Conservation (phyloP, 2,329 filamentous ascomycete species). For the Botrytis tulipae region DNA sequence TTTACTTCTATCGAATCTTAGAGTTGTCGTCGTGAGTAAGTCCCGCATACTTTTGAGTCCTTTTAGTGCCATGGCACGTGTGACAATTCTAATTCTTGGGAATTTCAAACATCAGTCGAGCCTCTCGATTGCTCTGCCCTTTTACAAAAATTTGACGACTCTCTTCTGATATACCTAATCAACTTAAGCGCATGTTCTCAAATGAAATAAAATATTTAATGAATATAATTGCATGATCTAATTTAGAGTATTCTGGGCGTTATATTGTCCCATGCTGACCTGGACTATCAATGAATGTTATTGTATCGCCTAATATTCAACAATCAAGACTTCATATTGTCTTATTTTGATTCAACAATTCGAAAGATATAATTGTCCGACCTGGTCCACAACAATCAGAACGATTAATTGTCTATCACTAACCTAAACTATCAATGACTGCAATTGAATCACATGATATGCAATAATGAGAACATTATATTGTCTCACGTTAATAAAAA, state of each 20-base stretch:
- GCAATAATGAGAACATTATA: neutral
- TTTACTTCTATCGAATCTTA: fast-evolving
- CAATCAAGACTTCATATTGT: neutral
- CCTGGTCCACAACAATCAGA: neutral
- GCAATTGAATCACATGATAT: neutral
- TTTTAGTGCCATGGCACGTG: neutral
- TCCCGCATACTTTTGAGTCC: neutral
- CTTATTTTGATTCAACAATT: neutral
- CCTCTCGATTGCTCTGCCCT: neutral
- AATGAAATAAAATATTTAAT: neutral
- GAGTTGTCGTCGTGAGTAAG: neutral
- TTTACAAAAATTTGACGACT: neutral
- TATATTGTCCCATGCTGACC: neutral
- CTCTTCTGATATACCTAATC: neutral
- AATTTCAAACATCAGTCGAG: neutral
- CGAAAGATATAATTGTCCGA: neutral
- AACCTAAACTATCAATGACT: neutral
- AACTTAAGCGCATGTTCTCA: neutral
- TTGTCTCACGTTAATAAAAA: neutral
- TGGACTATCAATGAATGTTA: neutral
- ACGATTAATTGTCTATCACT: neutral
- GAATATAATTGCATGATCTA: neutral
- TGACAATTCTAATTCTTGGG: neutral
- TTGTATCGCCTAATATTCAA: neutral
- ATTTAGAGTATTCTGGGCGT: neutral